These are phyloP conservation scores for Mortierella hygrophila DNA, from an alignment of 192 early-diverging fungal species.

Conservation along the genomic window DNA sequence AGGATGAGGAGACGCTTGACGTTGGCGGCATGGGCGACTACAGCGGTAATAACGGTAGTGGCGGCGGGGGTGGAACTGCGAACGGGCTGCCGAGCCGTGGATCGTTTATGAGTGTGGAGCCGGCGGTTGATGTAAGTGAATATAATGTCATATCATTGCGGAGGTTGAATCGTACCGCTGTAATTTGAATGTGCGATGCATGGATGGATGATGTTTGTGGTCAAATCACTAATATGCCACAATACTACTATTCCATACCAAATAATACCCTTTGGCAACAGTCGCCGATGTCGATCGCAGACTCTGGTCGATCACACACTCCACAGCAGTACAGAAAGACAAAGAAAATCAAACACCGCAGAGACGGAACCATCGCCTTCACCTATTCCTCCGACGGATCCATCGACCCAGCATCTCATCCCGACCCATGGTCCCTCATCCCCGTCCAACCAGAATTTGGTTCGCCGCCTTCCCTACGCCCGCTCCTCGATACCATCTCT, in stretches of 20 bases:
- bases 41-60: not conserved
- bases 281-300: slow-evolving; percentile 44
- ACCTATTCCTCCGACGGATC: slow-evolving; percentile 50
- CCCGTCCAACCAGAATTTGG: slow-evolving; percentile 37
- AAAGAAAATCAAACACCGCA: slow-evolving; percentile 48
- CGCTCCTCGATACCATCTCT: slow-evolving; percentile 3
- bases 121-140: slow-evolving; percentile 31
- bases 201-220: not conserved
- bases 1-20: slow-evolving; percentile 49
- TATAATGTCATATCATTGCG: not conserved
- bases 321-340: slow-evolving; percentile 54
- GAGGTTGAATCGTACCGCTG: not conserved
- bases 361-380: slow-evolving; percentile 53
- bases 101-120: slow-evolving; percentile 21
- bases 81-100: not conserved
- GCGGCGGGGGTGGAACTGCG: not conserved
- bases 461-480: slow-evolving; percentile 22
- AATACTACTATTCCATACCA: not conserved
- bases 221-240: not conserved
- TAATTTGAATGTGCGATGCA: too few relatives aligned
- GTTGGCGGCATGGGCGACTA: slow-evolving; percentile 53
- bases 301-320: slow-evolving; percentile 33
- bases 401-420: slow-evolving; percentile 52
- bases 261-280: not conserved
- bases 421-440: slow-evolving; percentile 51